Conservation (phyloP, 768 basidiomycete species). For the Exsudoporus frostii region DNA sequence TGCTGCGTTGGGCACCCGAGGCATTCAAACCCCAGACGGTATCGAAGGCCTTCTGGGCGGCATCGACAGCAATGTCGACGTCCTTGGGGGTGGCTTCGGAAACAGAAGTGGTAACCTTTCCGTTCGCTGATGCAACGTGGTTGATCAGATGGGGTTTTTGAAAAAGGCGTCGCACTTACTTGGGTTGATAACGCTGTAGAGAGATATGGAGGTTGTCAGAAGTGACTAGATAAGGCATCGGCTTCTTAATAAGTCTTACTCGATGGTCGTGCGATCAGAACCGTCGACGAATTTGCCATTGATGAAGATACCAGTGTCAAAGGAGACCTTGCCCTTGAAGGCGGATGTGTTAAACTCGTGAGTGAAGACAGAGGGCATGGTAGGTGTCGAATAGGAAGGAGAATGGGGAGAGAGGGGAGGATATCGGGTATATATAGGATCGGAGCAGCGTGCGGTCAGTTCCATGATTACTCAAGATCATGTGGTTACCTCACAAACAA, state of each 20-base stretch:
- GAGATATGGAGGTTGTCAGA: background rate
- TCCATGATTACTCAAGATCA: background rate
- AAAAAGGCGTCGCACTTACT: conserved; percentile 26
- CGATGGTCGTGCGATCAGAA: conserved; percentile 55
- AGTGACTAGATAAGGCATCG: background rate
- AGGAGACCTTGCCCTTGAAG: conserved; percentile 55
- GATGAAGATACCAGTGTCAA: conserved; percentile 72
- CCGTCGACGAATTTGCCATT: conserved; percentile 64
- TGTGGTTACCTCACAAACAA: background rate
- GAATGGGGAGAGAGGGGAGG: too few relatives aligned
- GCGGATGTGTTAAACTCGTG: conserved; percentile 51
- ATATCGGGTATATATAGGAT: conserved; percentile 17
- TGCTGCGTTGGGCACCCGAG: conserved; percentile 50
- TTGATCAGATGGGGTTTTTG: background rate
- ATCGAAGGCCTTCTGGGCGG: conserved; percentile 59
- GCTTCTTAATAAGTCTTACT: conserved; percentile 44
- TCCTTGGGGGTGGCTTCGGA: conserved; percentile 61
- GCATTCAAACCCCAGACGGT: conserved; percentile 66
- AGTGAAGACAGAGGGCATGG: conserved; percentile 43
- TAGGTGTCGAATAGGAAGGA: conserved; percentile 5
- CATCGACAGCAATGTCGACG: conserved; percentile 72
- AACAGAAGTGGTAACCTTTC: conserved; percentile 56
- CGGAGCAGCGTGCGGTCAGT: background rate
- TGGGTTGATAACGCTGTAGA: conserved; percentile 55
- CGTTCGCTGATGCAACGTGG: conserved; percentile 47